Conservation (phyloP, 2,329 filamentous ascomycete genomes). For the Phialocephala subalpina region DNA sequence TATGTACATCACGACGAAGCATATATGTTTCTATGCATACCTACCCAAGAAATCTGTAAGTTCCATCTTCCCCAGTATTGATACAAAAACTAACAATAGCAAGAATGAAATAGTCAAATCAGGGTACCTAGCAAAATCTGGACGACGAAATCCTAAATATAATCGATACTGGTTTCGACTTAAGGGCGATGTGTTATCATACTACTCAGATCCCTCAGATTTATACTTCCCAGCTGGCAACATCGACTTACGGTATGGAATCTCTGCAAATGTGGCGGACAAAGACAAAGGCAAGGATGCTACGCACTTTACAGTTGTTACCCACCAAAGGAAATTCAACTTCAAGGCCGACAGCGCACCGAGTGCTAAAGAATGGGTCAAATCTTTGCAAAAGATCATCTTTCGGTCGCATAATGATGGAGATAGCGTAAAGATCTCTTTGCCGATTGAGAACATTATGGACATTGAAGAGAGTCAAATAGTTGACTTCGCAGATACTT, state of each 20-base stretch:
- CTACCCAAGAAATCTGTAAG: constrained; percentile 89
- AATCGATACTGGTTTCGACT: constrained; percentile 92
- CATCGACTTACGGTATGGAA: constrained; percentile 90
- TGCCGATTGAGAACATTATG: constrained; percentile 88
- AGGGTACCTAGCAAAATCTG: constrained; percentile 87
- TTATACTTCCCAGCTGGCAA: constrained; percentile 92
- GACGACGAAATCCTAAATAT: constrained; percentile 86
- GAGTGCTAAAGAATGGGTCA: constrained; percentile 97
- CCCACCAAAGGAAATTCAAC: constrained; percentile 82
- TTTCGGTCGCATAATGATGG: constrained; percentile 96
- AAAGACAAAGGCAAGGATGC: constrained; percentile 77
- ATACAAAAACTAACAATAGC: constrained; percentile 40
- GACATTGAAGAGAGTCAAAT: constrained; percentile 93
- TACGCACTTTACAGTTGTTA: constrained; percentile 81
- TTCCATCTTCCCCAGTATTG: constrained; percentile 12
- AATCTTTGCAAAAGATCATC: constrained; percentile 90
- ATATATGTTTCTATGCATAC: constrained; percentile 97
- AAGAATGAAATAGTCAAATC: constrained; percentile 82
- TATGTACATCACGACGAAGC: constrained; percentile 91
- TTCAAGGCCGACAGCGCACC: constrained; percentile 88
- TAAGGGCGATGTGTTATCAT: constrained; percentile 90
- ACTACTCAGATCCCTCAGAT: constrained; percentile 84
- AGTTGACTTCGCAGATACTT: constrained; percentile 90
- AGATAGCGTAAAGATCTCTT: constrained; percentile 93
- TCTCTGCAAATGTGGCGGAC: constrained; percentile 81